phyloP scores from a whole-genome alignment of 352 stramenopile species.

The Phytophthora macrochlamydospora region DNA sequence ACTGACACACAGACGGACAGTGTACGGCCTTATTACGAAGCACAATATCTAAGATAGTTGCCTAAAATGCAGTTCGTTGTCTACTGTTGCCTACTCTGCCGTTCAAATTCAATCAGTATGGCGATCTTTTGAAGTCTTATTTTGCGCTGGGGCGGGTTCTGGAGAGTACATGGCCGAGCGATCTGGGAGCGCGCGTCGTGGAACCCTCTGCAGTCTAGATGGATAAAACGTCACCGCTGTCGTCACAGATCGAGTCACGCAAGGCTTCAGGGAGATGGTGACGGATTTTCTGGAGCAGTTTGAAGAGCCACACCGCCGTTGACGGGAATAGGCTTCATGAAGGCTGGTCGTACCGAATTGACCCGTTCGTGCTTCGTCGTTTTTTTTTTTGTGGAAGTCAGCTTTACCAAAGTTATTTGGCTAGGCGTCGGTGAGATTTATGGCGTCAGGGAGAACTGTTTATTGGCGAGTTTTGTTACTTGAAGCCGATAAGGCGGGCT shows the following conservation, averaged over 20 bases:
- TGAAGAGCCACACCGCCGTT: neutral
- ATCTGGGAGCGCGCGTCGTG: constrained; percentile 59
- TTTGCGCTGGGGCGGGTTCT: constrained; percentile 62
- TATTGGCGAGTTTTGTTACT: constrained; percentile 11
- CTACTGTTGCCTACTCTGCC: constrained; percentile 50
- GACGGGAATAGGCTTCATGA: constrained; percentile 16
- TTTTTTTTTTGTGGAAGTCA: constrained; percentile 21
- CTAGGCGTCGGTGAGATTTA: constrained; percentile 16
- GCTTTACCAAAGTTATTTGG: constrained; percentile 30
- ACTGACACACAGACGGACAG: too few species aligned
- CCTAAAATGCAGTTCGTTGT: constrained; percentile 10
- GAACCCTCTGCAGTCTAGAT: constrained; percentile 32
- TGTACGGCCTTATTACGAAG: too few species aligned
- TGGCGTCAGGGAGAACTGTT: constrained; percentile 33
- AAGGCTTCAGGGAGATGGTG: constrained; percentile 36
- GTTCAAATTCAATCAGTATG: constrained; percentile 27
- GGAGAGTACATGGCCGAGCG: constrained; percentile 39
- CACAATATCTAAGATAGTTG: too few species aligned
- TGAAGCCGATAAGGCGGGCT: constrained; percentile 34
- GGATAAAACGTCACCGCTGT: constrained; percentile 33
- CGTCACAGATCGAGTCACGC: constrained; percentile 29
- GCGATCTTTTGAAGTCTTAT: constrained; percentile 48
- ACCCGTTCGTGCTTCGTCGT: constrained; percentile 28
- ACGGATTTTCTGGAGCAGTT: constrained; percentile 31
- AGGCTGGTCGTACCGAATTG: constrained; percentile 43